Evolutionary conservation across 257 asterid species (phyloP).

Genomic region (Prunella vulgaris): DNA sequence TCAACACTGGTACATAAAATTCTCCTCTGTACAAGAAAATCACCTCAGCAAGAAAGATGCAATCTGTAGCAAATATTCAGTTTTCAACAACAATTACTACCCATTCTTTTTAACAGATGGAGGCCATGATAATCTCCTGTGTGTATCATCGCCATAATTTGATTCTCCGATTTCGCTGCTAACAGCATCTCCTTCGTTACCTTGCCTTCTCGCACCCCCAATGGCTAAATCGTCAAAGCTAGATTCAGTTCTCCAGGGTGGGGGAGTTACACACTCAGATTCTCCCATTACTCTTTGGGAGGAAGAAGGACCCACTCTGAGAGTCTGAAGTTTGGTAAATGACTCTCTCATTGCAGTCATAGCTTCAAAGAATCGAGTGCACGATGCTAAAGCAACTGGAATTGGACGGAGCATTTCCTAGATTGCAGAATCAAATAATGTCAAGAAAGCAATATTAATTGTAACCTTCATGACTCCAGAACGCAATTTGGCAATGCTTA

Average conservation of each 20-base stretch:
- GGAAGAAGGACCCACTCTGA: slow-evolving; percentile 64
- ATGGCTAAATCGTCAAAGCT: slow-evolving; percentile 55
- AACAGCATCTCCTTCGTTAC: slow-evolving; percentile 35
- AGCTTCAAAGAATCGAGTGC: slow-evolving; percentile 95
- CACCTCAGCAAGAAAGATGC: slow-evolving; percentile 4
- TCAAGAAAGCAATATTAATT: slow-evolving; percentile 1
- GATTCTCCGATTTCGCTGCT: slow-evolving; percentile 33
- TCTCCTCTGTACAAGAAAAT: slow-evolving; percentile 16
- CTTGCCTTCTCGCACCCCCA: slow-evolving; percentile 34
- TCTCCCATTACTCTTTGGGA: slow-evolving; percentile 45
- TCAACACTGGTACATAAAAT: background rate
- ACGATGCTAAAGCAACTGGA: slow-evolving; percentile 96
- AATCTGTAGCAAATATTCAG: slow-evolving; percentile 2
- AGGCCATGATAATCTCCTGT: slow-evolving; percentile 70
- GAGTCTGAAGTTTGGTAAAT: slow-evolving; percentile 72
- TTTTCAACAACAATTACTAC: slow-evolving; percentile 9
- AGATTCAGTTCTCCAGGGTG: slow-evolving; percentile 68
- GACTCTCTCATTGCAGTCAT: slow-evolving; percentile 97
- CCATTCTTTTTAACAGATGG: slow-evolving; percentile 45
- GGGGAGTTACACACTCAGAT: slow-evolving; percentile 73
- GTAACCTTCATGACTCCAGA: background rate
- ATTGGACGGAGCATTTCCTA: slow-evolving; percentile 97
- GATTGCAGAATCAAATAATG: slow-evolving; percentile 3
- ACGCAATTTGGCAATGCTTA: background rate
- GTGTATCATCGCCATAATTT: slow-evolving; percentile 37